Conservation (phyloP, 176 grass and related monocot genomes). For the Oryza australiensis region DNA sequence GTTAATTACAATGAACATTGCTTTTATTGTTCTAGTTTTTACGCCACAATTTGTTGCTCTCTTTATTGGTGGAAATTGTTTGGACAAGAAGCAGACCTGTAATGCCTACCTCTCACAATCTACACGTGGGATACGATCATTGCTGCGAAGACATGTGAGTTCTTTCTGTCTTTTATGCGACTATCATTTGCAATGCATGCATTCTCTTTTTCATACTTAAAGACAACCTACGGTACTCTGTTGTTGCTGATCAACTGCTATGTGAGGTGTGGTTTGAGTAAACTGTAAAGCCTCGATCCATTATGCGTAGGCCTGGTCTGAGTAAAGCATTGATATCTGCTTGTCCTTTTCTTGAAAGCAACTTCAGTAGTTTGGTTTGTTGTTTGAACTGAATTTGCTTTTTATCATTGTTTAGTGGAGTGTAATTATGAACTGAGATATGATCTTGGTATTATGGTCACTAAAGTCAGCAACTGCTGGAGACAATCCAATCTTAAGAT, state of each 20-base stretch:
- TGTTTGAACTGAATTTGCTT: conserved; percentile 1
- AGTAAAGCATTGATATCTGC: not conserved
- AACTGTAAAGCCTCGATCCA: not conserved
- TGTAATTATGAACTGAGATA: too few species aligned
- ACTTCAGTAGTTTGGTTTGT: not conserved
- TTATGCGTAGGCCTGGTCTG: not conserved
- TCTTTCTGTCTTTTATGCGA: not conserved
- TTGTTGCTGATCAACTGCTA: not conserved
- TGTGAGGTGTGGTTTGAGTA: not conserved
- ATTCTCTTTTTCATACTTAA: not conserved
- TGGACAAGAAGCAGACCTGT: conserved; percentile 59
- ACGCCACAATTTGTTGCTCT: conserved; percentile 88
- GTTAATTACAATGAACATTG: conserved; percentile 18
- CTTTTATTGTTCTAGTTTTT: conserved; percentile 53
- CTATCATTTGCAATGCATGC: not conserved
- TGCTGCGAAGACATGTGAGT: conserved; percentile 85
- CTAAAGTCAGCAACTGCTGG: too few species aligned
- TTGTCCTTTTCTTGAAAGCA: not conserved
- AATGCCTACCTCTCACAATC: conserved; percentile 90
- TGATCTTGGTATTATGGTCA: too few species aligned
- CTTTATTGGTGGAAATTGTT: conserved; percentile 58
- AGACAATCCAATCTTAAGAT: not conserved
- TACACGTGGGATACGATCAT: conserved; percentile 72
- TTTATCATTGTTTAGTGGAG: too few species aligned
- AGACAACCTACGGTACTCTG: not conserved